Base-by-base conservation (phyloP, 768 basidiomycete genomes). In the Tylopilus sp. region DNA sequence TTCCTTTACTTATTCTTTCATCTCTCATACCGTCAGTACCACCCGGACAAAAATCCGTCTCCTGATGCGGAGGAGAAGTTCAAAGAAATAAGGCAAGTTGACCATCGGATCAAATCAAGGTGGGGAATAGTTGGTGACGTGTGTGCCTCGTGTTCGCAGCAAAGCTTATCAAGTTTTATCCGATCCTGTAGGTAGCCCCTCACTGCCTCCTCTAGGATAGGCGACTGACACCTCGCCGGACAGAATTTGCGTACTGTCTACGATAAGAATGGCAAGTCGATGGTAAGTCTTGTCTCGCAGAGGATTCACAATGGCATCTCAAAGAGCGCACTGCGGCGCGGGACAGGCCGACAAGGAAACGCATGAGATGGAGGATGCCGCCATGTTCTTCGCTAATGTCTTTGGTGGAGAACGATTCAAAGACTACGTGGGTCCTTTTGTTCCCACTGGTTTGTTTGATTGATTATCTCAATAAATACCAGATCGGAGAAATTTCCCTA, bases 401-500 rank as follows among this genome's bases (percentile, higher is more conserved):
- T 99, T 99, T 67, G 94, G 94, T 48, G 96, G 97, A 22, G 95
- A 96, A 63, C 81, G 89, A 24, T 97, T 97, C 68, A 72, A 76
- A 53, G 92, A 94, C 67, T 93, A 92, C 65, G 92, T 95, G 69
- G 69, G 92, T 78, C 14, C 53, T 45, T 24, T 44, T 48, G 6
- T 43, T 47, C 16, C 48, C 43, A 22, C 37, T 3, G 40, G 41
- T 31, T 13, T 37, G 29, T 22, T 25, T 43, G 37, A 8, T 14
- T 4, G n/a, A 30, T 37, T 3, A 42, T 46, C 36, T 55, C 38
- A 50, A 36, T 30, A 16, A 30, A 45, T 19, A 38, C 17, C 69
- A 97, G 95, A 96, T 98, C 56, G 96, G 96, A 53, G 96, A 98
- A 75, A 95, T 99, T 50, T 87, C 89, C 7, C 78, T 98, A 34